Conservation (phyloP, 495 filamentous ascomycete species). For the Chaetomidium leptoderma region DNA sequence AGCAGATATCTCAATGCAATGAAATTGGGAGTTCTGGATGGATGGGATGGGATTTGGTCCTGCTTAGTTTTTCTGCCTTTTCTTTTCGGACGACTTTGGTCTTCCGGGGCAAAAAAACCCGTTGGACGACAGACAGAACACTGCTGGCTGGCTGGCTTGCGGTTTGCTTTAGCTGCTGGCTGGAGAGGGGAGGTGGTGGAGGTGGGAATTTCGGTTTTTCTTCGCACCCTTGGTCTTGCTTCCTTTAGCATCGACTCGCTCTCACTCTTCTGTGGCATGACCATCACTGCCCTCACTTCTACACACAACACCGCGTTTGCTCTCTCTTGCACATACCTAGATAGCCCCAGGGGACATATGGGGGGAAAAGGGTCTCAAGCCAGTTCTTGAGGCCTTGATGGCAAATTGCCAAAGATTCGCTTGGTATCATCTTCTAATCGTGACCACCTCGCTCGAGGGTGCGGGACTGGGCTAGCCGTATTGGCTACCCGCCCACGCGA, state of each 20-base stretch:
- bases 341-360: neutral
- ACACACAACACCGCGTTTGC: neutral
- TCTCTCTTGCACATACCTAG: neutral
- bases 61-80: neutral
- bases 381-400: neutral
- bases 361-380: neutral
- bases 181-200: neutral
- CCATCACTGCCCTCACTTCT: neutral
- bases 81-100: neutral
- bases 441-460: no score
- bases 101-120: neutral
- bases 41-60: neutral
- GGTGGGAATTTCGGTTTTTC: neutral
- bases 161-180: neutral
- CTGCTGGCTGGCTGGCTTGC: neutral
- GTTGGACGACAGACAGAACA: slow-evolving; percentile 2
- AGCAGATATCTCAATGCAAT: neutral
- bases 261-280: neutral
- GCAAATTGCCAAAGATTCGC: neutral
- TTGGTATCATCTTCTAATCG: slow-evolving; percentile 6
- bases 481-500: no score
- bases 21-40: neutral
- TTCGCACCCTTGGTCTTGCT: neutral
- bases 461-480: no score
- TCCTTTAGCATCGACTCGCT: neutral